These are phyloP conservation scores for Nemania abortiva DNA, from an alignment of 2,329 filamentous ascomycete genomes.

Conservation along the genomic window DNA sequence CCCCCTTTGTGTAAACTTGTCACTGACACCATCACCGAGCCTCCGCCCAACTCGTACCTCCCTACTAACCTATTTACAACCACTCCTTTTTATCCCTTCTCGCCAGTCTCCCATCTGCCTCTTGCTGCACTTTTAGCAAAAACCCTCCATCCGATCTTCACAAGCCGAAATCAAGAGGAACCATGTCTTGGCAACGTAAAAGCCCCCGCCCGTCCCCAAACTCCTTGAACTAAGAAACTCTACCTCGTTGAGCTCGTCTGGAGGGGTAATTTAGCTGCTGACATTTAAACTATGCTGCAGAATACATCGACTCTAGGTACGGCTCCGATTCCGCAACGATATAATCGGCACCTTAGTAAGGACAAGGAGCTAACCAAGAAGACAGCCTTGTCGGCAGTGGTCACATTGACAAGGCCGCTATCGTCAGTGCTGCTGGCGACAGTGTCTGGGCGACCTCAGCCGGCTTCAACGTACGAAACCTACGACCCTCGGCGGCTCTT, in stretches of 20 bases:
- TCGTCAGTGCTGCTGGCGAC: constrained; percentile 84
- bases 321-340: constrained; percentile 25
- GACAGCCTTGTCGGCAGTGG: constrained; percentile 81
- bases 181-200: constrained; percentile 82
- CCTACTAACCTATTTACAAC: constrained; percentile 4
- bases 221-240: constrained; percentile 41
- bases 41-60: constrained; percentile 35
- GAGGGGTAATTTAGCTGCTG: constrained; percentile 41
- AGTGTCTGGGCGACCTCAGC: constrained; percentile 80
- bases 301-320: constrained; percentile 74
- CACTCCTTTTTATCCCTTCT: constrained; percentile 20
- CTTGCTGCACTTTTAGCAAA: constrained; percentile 24
- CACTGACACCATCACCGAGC: constrained; percentile 38
- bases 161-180: constrained; percentile 48
- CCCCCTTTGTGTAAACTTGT: constrained; percentile 37
- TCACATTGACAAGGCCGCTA: constrained; percentile 85
- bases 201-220: constrained; percentile 42
- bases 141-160: constrained; percentile 25
- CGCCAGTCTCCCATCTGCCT: constrained; percentile 12
- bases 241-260: constrained; percentile 39
- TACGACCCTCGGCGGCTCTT: not conserved
- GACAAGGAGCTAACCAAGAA: constrained; percentile 21
- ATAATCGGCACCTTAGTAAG: not conserved
- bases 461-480: constrained; percentile 75
- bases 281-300: constrained; percentile 49